These are phyloP conservation scores for Beta corolliflora DNA, from an alignment of 179 eudicot genomes.

Conservation along the genomic window DNA sequence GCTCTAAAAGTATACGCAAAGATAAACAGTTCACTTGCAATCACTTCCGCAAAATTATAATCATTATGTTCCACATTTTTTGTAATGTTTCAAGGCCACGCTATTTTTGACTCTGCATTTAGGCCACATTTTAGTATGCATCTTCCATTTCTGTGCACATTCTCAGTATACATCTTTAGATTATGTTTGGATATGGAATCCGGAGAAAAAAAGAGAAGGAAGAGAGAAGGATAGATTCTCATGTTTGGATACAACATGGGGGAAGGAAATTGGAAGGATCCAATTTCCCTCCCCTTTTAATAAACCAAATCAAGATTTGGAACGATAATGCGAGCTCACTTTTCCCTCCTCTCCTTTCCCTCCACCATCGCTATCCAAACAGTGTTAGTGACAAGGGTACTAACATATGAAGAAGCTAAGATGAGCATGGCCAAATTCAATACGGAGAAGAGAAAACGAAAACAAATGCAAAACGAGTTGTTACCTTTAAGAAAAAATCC, in stretches of 20 bases:
- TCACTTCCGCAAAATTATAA: not conserved
- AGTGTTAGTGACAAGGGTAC: too few relatives aligned
- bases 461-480: not conserved
- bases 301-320: too few relatives aligned
- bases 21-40: not conserved
- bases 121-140: not conserved
- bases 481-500: conserved; percentile 52
- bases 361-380: too few relatives aligned
- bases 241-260: too few relatives aligned
- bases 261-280: too few relatives aligned
- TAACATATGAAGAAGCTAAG: not conserved
- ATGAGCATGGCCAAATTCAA: not conserved
- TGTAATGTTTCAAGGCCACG: not conserved
- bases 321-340: too few relatives aligned
- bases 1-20: not conserved
- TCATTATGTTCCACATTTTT: not conserved
- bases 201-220: too few relatives aligned
- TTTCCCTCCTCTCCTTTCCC: too few relatives aligned
- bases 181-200: too few relatives aligned
- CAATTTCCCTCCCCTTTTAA: too few relatives aligned
- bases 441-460: not conserved
- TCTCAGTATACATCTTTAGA: not conserved
- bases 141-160: not conserved
- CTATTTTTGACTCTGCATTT: not conserved
- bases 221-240: too few relatives aligned